These are phyloP conservation scores for Zoysia matrella DNA, from an alignment of 202 grass and related monocot genomes.

Conservation along the genomic window DNA sequence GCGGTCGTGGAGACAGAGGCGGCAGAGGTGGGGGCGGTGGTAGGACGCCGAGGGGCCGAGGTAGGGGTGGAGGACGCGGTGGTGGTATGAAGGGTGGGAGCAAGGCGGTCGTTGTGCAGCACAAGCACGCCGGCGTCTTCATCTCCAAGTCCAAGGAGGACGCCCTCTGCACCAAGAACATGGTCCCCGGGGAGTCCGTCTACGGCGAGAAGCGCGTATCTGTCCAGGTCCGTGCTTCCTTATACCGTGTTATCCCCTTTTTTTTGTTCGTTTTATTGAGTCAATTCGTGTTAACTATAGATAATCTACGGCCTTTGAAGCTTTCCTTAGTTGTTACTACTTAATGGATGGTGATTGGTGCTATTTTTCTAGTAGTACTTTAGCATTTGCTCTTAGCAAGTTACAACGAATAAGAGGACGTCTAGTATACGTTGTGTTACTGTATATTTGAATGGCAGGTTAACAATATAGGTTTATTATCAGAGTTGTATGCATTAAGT, in stretches of 20 bases:
- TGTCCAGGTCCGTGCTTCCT: conserved; percentile 54
- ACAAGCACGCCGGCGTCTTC: conserved; percentile 86
- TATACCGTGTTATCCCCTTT: background rate
- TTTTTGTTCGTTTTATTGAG: background rate
- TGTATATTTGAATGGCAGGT: no score
- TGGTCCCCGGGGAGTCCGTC: conserved; percentile 80
- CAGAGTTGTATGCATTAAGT: no score
- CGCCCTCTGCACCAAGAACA: conserved; percentile 91
- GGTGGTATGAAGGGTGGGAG: conserved; percentile 85
- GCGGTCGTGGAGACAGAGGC: conserved; percentile 47
- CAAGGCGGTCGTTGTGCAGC: conserved; percentile 70
- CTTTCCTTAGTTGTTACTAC: no score
- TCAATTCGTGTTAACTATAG: no score
- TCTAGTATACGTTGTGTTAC: no score
- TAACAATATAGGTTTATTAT: no score
- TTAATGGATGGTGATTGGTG: no score
- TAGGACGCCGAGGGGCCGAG: conserved; percentile 30
- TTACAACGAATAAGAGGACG: no score
- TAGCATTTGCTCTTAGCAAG: no score
- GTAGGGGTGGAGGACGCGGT: conserved; percentile 36
- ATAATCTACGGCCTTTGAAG: background rate
- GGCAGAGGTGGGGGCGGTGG: conserved; percentile 55
- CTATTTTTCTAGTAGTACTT: no score
- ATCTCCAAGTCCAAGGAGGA: conserved; percentile 92
- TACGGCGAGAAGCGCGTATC: conserved; percentile 91